phyloP scores from a whole-genome alignment of 805 yeast genomes.

The Sugiyamaella americana region DNA sequence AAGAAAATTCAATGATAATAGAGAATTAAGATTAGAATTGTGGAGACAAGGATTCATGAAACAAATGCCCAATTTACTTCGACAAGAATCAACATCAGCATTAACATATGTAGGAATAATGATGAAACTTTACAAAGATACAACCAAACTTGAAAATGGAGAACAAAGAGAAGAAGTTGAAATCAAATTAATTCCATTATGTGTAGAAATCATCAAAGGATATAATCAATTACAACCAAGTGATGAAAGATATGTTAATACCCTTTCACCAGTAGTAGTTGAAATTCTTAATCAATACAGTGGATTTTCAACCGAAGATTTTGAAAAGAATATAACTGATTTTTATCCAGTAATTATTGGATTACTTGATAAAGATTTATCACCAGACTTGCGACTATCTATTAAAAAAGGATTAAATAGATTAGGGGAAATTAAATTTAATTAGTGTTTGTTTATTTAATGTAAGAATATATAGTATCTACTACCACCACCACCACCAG shows the following conservation, averaged over 20 bases:
- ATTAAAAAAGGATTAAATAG: conserved; percentile 35
- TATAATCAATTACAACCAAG: conserved; percentile 61
- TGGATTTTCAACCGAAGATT: conserved; percentile 51
- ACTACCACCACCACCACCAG: neutral
- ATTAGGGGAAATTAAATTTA: conserved; percentile 41
- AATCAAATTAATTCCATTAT: conserved; percentile 55
- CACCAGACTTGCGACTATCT: conserved; percentile 31
- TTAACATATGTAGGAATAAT: conserved; percentile 78
- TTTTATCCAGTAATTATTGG: conserved; percentile 30
- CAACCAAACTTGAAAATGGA: conserved; percentile 33
- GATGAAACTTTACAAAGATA: conserved; percentile 72
- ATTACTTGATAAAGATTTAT: conserved; percentile 33
- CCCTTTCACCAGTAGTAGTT: conserved; percentile 90
- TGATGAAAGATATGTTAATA: conserved; percentile 69
- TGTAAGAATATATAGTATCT: neutral
- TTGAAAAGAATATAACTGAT: conserved; percentile 24
- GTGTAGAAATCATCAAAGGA: conserved; percentile 63
- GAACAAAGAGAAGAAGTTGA: conserved; percentile 47
- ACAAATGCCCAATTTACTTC: conserved; percentile 81
- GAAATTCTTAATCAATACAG: conserved; percentile 79
- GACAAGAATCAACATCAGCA: conserved; percentile 87
- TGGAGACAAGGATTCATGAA: conserved; percentile 92
- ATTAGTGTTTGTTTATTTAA: neutral
- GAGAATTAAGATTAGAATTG: conserved; percentile 76
- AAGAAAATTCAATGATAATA: conserved; percentile 79